Conservation (phyloP, 2,329 filamentous ascomycete genomes). For the Penicillium hesseltinei region DNA sequence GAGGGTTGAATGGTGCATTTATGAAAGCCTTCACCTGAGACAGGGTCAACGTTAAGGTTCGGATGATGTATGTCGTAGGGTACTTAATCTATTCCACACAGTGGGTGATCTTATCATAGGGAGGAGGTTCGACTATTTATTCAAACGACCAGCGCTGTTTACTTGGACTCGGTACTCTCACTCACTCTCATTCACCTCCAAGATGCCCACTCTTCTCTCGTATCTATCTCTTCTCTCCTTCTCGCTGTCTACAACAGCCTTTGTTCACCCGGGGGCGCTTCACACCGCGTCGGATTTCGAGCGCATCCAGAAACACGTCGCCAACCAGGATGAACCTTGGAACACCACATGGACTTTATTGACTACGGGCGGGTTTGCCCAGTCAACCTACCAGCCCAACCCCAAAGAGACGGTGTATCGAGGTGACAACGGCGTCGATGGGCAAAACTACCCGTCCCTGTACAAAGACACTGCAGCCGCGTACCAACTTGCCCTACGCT, state of each 20-base stretch:
- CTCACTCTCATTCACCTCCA: neutral
- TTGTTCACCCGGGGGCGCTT: neutral
- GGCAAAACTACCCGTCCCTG: neutral
- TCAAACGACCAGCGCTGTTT: neutral
- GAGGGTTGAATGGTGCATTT: neutral
- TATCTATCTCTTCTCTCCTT: neutral
- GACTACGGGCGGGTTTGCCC: neutral
- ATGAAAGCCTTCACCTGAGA: too few relatives aligned
- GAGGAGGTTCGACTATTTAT: neutral
- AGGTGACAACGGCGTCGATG: neutral
- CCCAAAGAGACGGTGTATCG: neutral
- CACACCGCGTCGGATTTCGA: neutral
- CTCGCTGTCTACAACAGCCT: neutral
- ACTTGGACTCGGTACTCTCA: neutral
- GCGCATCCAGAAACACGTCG: neutral
- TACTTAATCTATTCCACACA: neutral
- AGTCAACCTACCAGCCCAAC: neutral
- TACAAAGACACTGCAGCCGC: neutral
- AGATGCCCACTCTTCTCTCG: neutral
- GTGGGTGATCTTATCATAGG: neutral
- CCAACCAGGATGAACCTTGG: neutral
- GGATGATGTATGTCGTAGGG: too few relatives aligned
- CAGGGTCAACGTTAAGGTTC: neutral
- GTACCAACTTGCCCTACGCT: neutral
- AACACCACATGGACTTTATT: neutral